Base-by-base conservation (phyloP, 805 yeast genomes). In the Sugiyamaella marilandica region DNA sequence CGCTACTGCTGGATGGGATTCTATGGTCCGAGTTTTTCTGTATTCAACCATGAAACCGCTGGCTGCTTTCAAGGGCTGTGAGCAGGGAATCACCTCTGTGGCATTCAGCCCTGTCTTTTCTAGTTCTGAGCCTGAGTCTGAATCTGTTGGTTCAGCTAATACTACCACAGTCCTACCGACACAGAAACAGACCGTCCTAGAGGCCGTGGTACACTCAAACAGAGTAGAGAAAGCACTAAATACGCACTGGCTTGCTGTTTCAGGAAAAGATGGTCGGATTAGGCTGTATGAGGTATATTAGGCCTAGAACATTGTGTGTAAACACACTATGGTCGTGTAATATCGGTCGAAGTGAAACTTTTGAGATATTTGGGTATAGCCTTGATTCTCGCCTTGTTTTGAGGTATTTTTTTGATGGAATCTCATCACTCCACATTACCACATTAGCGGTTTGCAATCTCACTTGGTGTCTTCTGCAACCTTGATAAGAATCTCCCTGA, bases 231-330 rank as follows among this genome's bases (percentile, higher is more conserved):
- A 39, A 36, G 43, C 33, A 41, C 46, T 16, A 9, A 31, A 26
- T n/a, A 31, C 50, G 11, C 61, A 65, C 44, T 65, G 74, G 61
- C 55, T 80, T 1, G 75, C 80, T 4, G 72, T 74, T 1, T 85
- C 81, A 0, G 81, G 77, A 45, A 79, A 77, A 47, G 84, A 82
- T 56, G 84, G 85, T 2, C 69, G 80, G 2, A 69, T 82, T 1
- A 71, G 70, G 10, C 63, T 78, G 10, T 77, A 73, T 61, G 59
- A 61, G n/a, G 50, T 62, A 11, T 54, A 56, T 45, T 56, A 41
- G 49, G 11, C 9, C 21, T 8, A 24, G 11, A n/a, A n/a, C 18
- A 16, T 11, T n/a, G 16, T n/a, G n/a, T n/a, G n/a, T n/a, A n/a
- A n/a, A n/a, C n/a, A n/a, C n/a, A n/a, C n/a, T n/a, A n/a, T n/a